These are phyloP conservation scores for Balansia obtecta DNA, from an alignment of 2,329 filamentous ascomycete species.

Conservation along the genomic window DNA sequence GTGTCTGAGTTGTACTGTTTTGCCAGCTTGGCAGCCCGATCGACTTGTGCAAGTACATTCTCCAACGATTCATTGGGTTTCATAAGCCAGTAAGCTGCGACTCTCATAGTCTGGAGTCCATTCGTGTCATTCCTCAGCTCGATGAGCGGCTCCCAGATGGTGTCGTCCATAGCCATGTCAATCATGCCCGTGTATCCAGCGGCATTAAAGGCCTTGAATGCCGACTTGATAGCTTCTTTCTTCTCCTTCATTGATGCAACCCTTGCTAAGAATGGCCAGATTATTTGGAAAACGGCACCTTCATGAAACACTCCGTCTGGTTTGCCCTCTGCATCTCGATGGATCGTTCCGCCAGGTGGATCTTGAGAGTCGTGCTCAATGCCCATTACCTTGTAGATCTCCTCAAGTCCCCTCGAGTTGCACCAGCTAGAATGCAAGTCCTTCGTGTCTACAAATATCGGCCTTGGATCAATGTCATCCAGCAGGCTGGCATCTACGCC, in stretches of 20 bases:
- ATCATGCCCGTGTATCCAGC: conserved; percentile 43
- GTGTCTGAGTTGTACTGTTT: conserved; percentile 20
- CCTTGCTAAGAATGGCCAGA: conserved; percentile 41
- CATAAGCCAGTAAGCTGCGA: conserved; percentile 47
- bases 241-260: conserved; percentile 35
- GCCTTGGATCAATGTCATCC: conserved; percentile 39
- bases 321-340: conserved; percentile 33
- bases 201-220: conserved; percentile 35
- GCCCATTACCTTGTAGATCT: conserved; percentile 26
- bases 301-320: conserved; percentile 39
- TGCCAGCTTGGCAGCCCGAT: conserved; percentile 33
- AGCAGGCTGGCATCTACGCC: conserved; percentile 31
- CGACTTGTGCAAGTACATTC: conserved; percentile 32
- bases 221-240: conserved; percentile 33
- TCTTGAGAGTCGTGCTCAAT: conserved; percentile 29
- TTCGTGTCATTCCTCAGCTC: conserved; percentile 27
- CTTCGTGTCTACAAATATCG: conserved; percentile 44
- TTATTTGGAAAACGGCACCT: conserved; percentile 36
- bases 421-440: conserved; percentile 47
- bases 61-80: conserved; percentile 30
- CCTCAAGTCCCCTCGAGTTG: conserved; percentile 35
- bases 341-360: conserved; percentile 38
- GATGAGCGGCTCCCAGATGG: conserved; percentile 37
- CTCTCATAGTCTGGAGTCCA: conserved; percentile 23
- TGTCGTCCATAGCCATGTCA: conserved; percentile 51